Base-by-base conservation (phyloP, 2,329 filamentous ascomycete species). In the Trichoderma lentiforme region DNA sequence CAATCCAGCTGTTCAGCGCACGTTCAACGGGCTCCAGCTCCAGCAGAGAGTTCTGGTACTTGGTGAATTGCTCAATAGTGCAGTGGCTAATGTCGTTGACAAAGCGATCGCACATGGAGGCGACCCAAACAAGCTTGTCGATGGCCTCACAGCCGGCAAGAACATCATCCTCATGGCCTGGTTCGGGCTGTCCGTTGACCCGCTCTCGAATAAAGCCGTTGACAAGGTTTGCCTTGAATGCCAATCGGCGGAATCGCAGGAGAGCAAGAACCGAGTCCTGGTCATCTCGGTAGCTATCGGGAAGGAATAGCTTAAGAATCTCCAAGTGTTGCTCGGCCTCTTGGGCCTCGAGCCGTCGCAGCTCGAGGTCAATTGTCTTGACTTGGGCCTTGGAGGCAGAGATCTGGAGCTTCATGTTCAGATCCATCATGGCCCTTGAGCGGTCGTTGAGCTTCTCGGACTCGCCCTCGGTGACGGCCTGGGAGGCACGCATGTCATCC, bases 11-110 rank as follows among this genome's bases (percentile, higher is more conserved):
- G 78, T 97, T 97, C 64, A 98, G 83, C 0, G 93, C 93, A 71
- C 94, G 89, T 82, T 99, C 96, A 12, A 98, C 93, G 0, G 95
- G 94, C 79, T 97, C 93, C 65, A 98, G 85, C 80, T 98, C 96
- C 76, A 94, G 93, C 72, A 96, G 82, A 2, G 94, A 93, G 56
- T 91, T 91, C 76, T 94, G 92, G 76, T 94, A 96, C 74, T 86
- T 90, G 60, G 88, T 87, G 80, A 98, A 98, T 72, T 93, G 89
- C 62, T 93, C 90, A 1, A 92, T 85, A 3, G 92, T 91, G 81
- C 94, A 97, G 76, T 90, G 89, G 76, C 88, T 91, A 76, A 98
- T 94, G 73, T 92, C 91, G 73, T 90, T 92, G 79, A 92, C 90
- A 76, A 98, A 96, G 47, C 94, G 92, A 74, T 93, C 90, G 77